Percentiles rank a stretch among this genome's conserved stretches.
Conservation (phyloP, 345 rosid genomes). For the Populus ilicifolia region DNA sequence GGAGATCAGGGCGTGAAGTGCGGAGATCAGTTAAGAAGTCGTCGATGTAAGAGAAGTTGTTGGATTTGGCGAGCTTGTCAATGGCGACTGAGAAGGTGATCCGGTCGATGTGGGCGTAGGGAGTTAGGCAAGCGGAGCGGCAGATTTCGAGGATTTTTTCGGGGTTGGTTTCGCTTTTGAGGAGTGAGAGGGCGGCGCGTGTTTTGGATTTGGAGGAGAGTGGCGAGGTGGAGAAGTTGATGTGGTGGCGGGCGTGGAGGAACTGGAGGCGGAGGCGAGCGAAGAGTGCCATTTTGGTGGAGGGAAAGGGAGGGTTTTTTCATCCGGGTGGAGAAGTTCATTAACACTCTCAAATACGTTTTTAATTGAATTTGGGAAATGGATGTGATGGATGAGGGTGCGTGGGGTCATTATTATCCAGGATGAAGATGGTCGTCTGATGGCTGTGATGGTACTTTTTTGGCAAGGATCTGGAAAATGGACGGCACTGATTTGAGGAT, state of each 20-base stretch:
- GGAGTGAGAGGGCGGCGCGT: slow-evolving; percentile 63
- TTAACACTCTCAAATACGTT: no score
- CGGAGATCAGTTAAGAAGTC: slow-evolving; percentile 56
- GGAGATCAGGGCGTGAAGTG: slow-evolving; percentile 57
- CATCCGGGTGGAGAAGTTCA: no score
- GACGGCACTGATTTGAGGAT: neutral
- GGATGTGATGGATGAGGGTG: neutral
- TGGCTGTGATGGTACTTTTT: neutral
- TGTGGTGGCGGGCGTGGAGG: neutral
- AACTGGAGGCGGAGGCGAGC: slow-evolving; percentile 9
- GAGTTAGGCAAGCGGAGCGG: slow-evolving; percentile 67
- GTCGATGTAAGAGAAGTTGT: slow-evolving; percentile 44
- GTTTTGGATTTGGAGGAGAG: slow-evolving; percentile 54
- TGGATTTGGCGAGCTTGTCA: slow-evolving; percentile 43
- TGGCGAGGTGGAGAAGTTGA: slow-evolving; percentile 16
- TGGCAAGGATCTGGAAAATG: neutral
- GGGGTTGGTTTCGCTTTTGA: slow-evolving; percentile 65
- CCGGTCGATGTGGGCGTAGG: slow-evolving; percentile 55
- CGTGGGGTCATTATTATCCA: neutral
- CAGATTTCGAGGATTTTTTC: slow-evolving; percentile 78
- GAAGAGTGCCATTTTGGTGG: slow-evolving; percentile 4
- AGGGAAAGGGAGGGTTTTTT: neutral
- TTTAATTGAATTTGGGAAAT: neutral
- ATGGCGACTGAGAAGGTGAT: slow-evolving; percentile 69
- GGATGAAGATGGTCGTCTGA: neutral